Conservation (phyloP, 345 rosid genomes). For the Eutrema japonicum region DNA sequence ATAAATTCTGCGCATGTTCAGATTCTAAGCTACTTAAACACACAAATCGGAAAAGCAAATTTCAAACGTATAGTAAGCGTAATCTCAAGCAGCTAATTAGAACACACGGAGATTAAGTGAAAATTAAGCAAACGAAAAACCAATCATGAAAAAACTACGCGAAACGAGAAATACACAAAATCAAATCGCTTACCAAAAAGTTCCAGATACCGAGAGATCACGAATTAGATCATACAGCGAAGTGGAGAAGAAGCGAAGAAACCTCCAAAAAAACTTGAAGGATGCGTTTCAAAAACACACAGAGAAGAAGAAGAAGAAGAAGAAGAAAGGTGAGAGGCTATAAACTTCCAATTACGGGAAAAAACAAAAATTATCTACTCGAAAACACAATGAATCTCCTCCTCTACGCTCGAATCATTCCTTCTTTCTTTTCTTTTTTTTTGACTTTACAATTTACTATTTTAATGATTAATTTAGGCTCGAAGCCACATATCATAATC, state of each 20-base stretch:
- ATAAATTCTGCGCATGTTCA: conserved; percentile 30
- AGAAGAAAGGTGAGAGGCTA: conserved; percentile 38
- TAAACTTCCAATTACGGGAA: conserved; percentile 36
- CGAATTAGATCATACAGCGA: conserved; percentile 32
- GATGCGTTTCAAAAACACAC: conserved; percentile 22
- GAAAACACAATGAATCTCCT: conserved; percentile 29
- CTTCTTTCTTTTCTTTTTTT: neutral
- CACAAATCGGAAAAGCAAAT: neutral
- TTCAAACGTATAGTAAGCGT: conserved; percentile 1
- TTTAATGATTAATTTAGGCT: conserved; percentile 21
- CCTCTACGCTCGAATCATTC: conserved; percentile 28
- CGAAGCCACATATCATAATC: conserved; percentile 36
- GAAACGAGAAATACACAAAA: conserved; percentile 6
- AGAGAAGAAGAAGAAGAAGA: conserved; percentile 14
- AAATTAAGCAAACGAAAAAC: conserved; percentile 4
- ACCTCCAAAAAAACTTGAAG: neutral
- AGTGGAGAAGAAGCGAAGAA: conserved; percentile 22
- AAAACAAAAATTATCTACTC: conserved; percentile 40
- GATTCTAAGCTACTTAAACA: conserved; percentile 8
- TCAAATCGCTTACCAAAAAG: conserved; percentile 18
- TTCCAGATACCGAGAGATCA: conserved; percentile 34
- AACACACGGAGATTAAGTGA: conserved; percentile 13
- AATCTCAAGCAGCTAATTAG: conserved; percentile 23
- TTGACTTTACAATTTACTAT: neutral
- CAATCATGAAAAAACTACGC: conserved; percentile 19